Conservation (phyloP, 75 land plant genomes). For the Azolla pinnata region DNA sequence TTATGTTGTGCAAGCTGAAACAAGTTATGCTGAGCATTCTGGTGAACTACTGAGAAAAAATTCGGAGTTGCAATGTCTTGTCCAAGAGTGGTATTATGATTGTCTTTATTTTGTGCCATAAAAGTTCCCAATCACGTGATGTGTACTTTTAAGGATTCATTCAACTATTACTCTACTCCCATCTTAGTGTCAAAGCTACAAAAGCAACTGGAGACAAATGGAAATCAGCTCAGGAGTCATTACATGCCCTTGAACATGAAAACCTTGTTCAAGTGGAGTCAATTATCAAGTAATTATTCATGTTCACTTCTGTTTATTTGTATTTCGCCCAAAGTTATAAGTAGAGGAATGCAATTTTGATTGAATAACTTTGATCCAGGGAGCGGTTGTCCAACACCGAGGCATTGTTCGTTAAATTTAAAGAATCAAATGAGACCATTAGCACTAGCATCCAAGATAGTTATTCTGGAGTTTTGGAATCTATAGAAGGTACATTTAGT, state of each 20-base stretch:
- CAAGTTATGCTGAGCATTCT: conserved; percentile 34
- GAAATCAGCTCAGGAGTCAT: conserved; percentile 45
- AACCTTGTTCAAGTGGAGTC: conserved; percentile 50
- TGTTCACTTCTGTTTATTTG: conserved; percentile 6
- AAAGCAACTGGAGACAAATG: conserved; percentile 39
- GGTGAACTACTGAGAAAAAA: conserved; percentile 23
- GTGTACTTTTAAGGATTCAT: neutral
- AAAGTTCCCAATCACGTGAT: neutral
- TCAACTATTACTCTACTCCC: neutral
- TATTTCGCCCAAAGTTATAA: neutral
- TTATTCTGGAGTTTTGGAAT: neutral
- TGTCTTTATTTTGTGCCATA: neutral
- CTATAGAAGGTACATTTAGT: neutral
- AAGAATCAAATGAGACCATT: neutral
- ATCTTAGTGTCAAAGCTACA: conserved; percentile 45
- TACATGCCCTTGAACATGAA: conserved; percentile 34
- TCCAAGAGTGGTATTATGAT: conserved; percentile 40
- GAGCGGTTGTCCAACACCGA: neutral
- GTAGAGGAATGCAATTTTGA: neutral
- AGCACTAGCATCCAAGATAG: neutral
- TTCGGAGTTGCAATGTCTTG: conserved; percentile 23
- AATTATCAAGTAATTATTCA: conserved; percentile 41
- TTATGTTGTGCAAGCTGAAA: conserved; percentile 38
- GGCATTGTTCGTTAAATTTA: neutral
- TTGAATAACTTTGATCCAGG: neutral